Base-by-base conservation (phyloP, 768 basidiomycete genomes). In the Suillus subalutaceus region DNA sequence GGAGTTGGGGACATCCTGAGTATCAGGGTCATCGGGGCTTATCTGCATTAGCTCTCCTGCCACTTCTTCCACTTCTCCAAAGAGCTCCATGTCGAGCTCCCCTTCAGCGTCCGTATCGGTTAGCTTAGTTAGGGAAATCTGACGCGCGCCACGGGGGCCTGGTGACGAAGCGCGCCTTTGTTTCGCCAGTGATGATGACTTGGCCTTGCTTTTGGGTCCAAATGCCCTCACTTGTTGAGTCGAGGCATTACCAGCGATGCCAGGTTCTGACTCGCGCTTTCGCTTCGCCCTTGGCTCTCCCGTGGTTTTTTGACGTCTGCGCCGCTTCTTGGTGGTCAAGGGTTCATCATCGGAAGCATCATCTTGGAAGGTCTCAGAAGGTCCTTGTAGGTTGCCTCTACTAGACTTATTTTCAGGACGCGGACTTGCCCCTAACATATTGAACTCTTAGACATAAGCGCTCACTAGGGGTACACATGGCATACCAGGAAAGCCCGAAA, bases 401-500 rank as follows among this genome's bases (percentile, higher is more conserved):
- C 52, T 69, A 43, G 71, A 60, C 61, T 72, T 72, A 53, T 70
- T 66, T 50, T 71, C 75, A 18, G 63, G 48, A 35, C 46, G 26
- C 23, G 26, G 65, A 77, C 62, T 55, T 67, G 35, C 67, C 26
- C 16, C 75, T 78, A 30, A 12, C 3, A 40, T 46, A 13, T 18
- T 18, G 53, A 37, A 37, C 18, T 20, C 8, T 52, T 37, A 63
- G 32, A 63, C 35, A 61, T 9, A n/a, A 13, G 6, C 32, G 44
- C 6, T 30, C 4, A 20, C 6, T 20, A 32, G 56, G 41, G 9
- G 6, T 8, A 40, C 30, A 55, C 37, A 15, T 38, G 3, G 69
- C 75, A 66, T 79, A 90, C 89, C 82, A 60, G 89, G 89, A 56
- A 89, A 89, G 0, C 90, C 89, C 26, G 81, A 76, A 20, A 84